These are phyloP conservation scores for Dothideomycetes sp. DNA, from an alignment of 2,329 filamentous ascomycete genomes.

Conservation along the genomic window DNA sequence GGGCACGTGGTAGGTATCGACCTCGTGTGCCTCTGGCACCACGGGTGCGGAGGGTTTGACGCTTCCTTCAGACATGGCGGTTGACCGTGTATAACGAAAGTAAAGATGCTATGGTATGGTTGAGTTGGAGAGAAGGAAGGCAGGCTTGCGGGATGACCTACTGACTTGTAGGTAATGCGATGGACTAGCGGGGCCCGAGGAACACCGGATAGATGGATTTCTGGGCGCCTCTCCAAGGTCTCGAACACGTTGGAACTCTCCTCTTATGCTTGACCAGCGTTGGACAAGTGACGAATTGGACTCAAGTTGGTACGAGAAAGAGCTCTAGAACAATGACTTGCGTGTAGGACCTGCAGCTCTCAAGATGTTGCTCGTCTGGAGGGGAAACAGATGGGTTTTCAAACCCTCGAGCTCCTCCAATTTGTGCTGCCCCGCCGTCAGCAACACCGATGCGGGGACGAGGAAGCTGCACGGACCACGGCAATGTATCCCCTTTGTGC, in stretches of 20 bases:
- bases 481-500: too few species aligned
- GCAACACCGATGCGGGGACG: background rate
- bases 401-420: background rate
- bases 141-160: background rate
- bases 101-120: background rate
- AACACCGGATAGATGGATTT: background rate
- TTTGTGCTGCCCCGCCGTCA: too few species aligned
- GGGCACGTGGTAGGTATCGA: constrained; percentile 59
- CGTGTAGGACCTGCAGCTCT: background rate
- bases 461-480: background rate
- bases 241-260: too few species aligned
- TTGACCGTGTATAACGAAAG: background rate
- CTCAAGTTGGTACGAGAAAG: too few species aligned
- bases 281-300: too few species aligned
- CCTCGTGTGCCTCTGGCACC: constrained; percentile 64
- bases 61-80: constrained; percentile 34
- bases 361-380: background rate
- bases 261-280: too few species aligned
- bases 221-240: background rate
- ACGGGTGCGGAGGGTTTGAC: constrained; percentile 36
- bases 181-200: background rate
- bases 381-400: background rate
- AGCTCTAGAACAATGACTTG: too few species aligned
- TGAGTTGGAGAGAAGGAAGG: background rate
- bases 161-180: background rate